These are phyloP conservation scores for Cyclotella sp. DNA, from an alignment of 108 stramenopile species.

Conservation along the genomic window DNA sequence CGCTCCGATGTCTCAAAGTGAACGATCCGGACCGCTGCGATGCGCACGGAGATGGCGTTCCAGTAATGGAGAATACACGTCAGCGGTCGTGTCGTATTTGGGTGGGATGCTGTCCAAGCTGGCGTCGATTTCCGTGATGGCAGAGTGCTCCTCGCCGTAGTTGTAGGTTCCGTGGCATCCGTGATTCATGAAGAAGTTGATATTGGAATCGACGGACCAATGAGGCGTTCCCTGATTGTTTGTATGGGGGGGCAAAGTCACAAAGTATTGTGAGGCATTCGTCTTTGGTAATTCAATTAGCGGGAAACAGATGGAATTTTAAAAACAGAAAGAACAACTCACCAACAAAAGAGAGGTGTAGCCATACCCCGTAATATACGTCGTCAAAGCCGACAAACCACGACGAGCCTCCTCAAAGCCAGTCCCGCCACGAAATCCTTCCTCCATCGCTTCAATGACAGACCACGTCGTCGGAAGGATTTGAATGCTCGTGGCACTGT, in stretches of 20 bases:
- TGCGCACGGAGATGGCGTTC: conserved; percentile 27
- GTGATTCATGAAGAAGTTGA: conserved; percentile 37
- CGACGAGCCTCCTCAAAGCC: neutral
- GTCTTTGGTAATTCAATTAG: neutral
- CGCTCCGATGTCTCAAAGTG: conserved; percentile 11
- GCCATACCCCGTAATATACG: conserved; percentile 43
- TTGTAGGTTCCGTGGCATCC: conserved; percentile 48
- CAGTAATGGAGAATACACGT: conserved; percentile 9
- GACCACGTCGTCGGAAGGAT: conserved; percentile 30
- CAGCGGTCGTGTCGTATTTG: neutral
- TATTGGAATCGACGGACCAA: conserved; percentile 32
- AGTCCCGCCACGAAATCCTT: neutral
- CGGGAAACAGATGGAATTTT: no score
- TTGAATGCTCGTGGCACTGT: conserved; percentile 24
- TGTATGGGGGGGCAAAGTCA: neutral
- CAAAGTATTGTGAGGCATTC: neutral
- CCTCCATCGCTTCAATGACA: conserved; percentile 4
- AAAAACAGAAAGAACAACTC: neutral
- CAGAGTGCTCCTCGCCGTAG: neutral
- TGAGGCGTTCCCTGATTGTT: conserved; percentile 21
- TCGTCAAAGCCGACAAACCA: neutral
- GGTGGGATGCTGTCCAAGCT: conserved; percentile 9
- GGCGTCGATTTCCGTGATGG: conserved; percentile 16
- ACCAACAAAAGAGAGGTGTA: conserved; percentile 16
- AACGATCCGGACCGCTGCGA: conserved; percentile 5